A percentile compares a stretch with the other conserved stretches of the same genome.
Evolutionary conservation across 1,284 basidiomycete genomes (phyloP).

Genomic region (Rhodotorula glutinis): DNA sequence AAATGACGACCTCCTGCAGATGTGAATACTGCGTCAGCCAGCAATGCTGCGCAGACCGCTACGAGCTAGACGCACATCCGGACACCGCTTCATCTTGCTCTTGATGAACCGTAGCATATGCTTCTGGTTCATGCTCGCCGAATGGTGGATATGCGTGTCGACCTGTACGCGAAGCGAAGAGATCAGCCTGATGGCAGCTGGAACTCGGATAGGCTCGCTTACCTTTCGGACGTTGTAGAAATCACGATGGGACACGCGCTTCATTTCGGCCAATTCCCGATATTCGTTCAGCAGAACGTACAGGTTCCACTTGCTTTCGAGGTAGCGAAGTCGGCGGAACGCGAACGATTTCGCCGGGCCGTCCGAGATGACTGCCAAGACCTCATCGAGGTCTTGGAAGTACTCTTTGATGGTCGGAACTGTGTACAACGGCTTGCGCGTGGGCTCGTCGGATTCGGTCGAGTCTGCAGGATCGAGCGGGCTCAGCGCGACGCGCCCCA

Average conservation of each 20-base stretch:
- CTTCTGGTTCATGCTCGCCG: slow-evolving; percentile 99
- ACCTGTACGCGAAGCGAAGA: slow-evolving; percentile 54
- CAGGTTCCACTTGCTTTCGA: slow-evolving; percentile 94
- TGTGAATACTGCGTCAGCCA: not conserved
- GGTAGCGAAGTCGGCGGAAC: slow-evolving; percentile 85
- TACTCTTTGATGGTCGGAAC: slow-evolving; percentile 89
- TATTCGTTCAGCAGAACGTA: slow-evolving; percentile 90
- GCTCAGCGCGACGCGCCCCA: not conserved
- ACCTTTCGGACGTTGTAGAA: slow-evolving; percentile 95
- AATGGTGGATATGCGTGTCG: slow-evolving; percentile 98
- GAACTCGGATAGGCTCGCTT: no score
- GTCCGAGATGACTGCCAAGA: slow-evolving; percentile 49
- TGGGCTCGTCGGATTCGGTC: slow-evolving; percentile 5
- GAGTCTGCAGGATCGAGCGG: not conserved
- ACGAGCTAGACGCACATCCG: slow-evolving; percentile 49
- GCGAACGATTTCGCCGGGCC: slow-evolving; percentile 94
- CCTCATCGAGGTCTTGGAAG: slow-evolving; percentile 90
- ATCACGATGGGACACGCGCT: slow-evolving; percentile 80
- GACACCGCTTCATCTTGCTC: slow-evolving; percentile 65
- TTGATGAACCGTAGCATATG: slow-evolving; percentile 99
- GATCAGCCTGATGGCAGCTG: no score
- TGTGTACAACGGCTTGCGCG: slow-evolving; percentile 62
- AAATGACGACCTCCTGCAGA: slow-evolving; percentile 85
- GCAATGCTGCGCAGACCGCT: not conserved
- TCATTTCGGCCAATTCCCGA: slow-evolving; percentile 94